Conservation (phyloP, 202 grass and related monocot species). For the Brachypodium distachyon region DNA sequence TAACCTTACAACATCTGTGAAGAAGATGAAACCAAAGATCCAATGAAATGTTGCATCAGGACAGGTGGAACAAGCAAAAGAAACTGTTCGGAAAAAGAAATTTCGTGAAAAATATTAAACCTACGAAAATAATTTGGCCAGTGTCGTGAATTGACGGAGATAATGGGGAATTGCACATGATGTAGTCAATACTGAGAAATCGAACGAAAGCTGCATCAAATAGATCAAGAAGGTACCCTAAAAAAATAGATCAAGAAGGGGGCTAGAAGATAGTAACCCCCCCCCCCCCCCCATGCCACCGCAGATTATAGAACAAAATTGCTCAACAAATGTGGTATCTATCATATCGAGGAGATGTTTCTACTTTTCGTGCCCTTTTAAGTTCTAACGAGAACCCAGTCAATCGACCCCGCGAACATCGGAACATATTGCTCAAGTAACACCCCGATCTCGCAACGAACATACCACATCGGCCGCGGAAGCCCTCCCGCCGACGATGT, state of each 20-base stretch:
- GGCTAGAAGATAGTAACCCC: not conserved
- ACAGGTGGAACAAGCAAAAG: not conserved
- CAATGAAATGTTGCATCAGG: not conserved
- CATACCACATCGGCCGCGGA: conserved; percentile 17
- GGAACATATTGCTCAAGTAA: not conserved
- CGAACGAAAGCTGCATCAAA: not conserved
- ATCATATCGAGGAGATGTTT: not conserved
- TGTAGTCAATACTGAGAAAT: not conserved
- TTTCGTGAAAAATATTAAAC: not conserved
- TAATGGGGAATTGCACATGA: not conserved
- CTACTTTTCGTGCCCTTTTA: not conserved
- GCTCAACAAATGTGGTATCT: not conserved
- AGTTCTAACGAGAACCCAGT: not conserved
- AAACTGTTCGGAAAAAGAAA: not conserved
- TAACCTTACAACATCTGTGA: not conserved
- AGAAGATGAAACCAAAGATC: not conserved
- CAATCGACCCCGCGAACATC: not conserved
- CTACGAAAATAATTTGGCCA: not conserved
- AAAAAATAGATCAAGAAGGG: not conserved
- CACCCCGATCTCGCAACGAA: not conserved
- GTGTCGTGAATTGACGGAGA: not conserved
- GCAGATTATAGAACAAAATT: not conserved
- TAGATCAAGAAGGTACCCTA: not conserved
- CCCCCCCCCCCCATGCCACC: not conserved
- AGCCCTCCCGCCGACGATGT: conserved; percentile 21